Conservation (phyloP, 2,329 filamentous ascomycete species). For the Cyphellophora europaea region DNA sequence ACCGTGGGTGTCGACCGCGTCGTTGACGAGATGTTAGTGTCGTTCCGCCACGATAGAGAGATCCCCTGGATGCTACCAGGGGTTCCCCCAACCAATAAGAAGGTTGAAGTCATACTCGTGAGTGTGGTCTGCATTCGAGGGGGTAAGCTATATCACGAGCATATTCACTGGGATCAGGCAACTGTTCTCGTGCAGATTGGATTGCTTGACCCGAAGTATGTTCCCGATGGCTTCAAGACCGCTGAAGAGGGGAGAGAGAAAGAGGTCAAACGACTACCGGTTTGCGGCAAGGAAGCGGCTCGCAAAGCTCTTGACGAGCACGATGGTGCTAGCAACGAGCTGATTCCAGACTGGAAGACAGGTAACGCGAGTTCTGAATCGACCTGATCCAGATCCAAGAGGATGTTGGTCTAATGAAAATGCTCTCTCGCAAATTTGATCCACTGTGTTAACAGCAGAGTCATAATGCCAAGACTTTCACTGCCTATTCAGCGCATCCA, state of each 20-base stretch:
- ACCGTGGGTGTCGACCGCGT: constrained; percentile 49
- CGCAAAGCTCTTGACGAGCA: constrained; percentile 31
- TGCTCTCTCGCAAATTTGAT: too few relatives aligned
- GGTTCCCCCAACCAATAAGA: constrained; percentile 45
- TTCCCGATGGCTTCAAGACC: constrained; percentile 37
- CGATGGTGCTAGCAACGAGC: constrained; percentile 23
- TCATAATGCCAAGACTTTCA: too few relatives aligned
- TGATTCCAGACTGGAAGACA: constrained; percentile 19
- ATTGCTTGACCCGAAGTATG: constrained; percentile 45
- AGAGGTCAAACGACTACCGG: constrained; percentile 29
- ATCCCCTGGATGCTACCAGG: constrained; percentile 53
- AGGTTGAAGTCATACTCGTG: constrained; percentile 49
- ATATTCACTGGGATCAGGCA: constrained; percentile 56
- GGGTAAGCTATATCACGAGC: constrained; percentile 46
- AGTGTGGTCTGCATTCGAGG: constrained; percentile 47
- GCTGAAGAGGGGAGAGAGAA: constrained; percentile 17
- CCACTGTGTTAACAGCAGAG: too few relatives aligned
- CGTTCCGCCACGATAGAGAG: constrained; percentile 47
- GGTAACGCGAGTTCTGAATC: too few relatives aligned
- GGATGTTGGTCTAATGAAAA: too few relatives aligned
- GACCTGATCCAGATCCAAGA: too few relatives aligned
- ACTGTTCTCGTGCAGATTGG: constrained; percentile 51
- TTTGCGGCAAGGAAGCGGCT: constrained; percentile 30
- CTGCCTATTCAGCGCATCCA: too few relatives aligned
- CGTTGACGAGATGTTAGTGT: constrained; percentile 51